Percentiles rank a stretch among this genome's conserved stretches.
Conservation (phyloP, 257 asterid genomes). For the Lantana camara region DNA sequence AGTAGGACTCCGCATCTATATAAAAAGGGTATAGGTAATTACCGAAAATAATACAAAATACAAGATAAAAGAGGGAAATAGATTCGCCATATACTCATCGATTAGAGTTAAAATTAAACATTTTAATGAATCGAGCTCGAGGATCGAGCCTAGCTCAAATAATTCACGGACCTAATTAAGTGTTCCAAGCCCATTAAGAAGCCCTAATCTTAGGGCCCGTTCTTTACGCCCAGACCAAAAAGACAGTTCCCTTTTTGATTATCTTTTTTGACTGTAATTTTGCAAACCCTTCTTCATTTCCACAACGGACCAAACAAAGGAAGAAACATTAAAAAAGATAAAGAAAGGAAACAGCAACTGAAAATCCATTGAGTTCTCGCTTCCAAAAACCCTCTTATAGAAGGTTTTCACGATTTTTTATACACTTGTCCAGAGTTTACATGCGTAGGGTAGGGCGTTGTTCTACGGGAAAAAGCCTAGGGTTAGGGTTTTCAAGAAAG, state of each 20-base stretch:
- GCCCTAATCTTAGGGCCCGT: background rate
- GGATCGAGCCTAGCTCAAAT: too few species aligned
- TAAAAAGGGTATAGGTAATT: too few species aligned
- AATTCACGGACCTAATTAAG: too few species aligned
- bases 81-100: too few species aligned
- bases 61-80: too few species aligned
- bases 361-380: constrained; percentile 17
- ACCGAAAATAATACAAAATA: too few species aligned
- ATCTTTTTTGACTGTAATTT: background rate
- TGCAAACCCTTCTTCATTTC: constrained; percentile 3
- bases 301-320: background rate
- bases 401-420: constrained; percentile 24
- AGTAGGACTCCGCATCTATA: too few species aligned
- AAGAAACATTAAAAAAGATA: background rate
- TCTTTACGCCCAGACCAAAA: background rate
- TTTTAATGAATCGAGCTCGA: too few species aligned
- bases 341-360: constrained; percentile 11
- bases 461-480: constrained; percentile 33
- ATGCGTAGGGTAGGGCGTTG: constrained; percentile 4
- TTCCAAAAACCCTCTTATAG: constrained; percentile 33
- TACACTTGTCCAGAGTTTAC: constrained; percentile 16
- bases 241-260: background rate
- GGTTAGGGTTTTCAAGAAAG: constrained; percentile 60
- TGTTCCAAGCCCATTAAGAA: background rate
- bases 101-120: too few species aligned